These are phyloP conservation scores for Tuber indicum DNA, from an alignment of 495 filamentous ascomycete genomes.

Conservation along the genomic window DNA sequence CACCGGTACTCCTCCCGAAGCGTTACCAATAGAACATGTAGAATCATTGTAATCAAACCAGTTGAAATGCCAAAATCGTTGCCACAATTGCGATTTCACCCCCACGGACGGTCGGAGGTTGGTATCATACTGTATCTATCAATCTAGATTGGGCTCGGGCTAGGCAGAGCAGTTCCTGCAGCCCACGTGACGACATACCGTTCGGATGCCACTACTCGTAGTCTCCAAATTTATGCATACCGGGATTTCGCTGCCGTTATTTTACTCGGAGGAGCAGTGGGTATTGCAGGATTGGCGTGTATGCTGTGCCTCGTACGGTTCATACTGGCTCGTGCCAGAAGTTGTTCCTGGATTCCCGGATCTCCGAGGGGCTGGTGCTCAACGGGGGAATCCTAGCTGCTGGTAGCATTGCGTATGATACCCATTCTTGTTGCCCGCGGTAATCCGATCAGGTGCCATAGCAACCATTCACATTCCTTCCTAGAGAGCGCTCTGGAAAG, in stretches of 20 bases:
- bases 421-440: background rate
- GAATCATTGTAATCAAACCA: background rate
- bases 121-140: background rate
- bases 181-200: constrained; percentile 1
- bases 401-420: no score
- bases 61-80: background rate
- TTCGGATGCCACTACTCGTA: background rate
- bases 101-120: background rate
- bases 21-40: background rate
- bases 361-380: background rate
- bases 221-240: background rate
- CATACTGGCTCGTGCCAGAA: background rate
- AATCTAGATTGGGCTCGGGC: background rate
- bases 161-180: background rate
- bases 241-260: background rate
- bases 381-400: background rate
- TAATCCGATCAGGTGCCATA: background rate
- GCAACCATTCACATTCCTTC: background rate
- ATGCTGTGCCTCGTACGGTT: background rate
- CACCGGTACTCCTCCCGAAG: background rate
- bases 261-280: background rate
- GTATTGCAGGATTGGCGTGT: background rate
- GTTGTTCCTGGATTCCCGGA: background rate
- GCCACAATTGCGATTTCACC: background rate
- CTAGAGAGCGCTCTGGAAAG: background rate